These are phyloP conservation scores for Colletotrichum theobromicola DNA, from an alignment of 2,329 filamentous ascomycete species.

Conservation along the genomic window DNA sequence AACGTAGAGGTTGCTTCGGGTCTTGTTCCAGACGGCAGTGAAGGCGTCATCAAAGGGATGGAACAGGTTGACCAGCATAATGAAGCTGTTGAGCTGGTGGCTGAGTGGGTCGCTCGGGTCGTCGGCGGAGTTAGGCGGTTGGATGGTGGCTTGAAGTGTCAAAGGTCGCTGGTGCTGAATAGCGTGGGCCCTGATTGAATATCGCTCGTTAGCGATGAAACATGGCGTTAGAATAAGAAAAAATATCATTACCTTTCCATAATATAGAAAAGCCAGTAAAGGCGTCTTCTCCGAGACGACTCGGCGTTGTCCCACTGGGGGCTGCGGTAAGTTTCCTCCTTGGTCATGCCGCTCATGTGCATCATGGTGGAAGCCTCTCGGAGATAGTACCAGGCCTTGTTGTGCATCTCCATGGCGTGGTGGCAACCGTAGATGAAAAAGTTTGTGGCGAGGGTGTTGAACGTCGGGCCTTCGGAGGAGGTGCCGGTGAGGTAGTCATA, in stretches of 20 bases:
- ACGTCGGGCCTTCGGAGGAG: constrained; percentile 30
- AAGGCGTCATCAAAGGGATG: constrained; percentile 70
- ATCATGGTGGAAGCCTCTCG: constrained; percentile 77
- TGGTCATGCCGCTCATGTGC: constrained; percentile 64
- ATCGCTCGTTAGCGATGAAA: constrained; percentile 6
- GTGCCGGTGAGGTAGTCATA: constrained; percentile 64
- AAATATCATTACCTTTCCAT: constrained; percentile 66
- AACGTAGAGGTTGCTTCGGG: constrained; percentile 63
- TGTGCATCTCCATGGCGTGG: constrained; percentile 74
- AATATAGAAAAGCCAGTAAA: constrained; percentile 77
- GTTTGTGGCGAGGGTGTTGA: constrained; percentile 71
- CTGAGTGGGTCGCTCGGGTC: constrained; percentile 62
- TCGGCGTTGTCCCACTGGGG: constrained; percentile 62
- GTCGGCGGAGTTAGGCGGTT: constrained; percentile 65
- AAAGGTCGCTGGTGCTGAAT: constrained; percentile 73
- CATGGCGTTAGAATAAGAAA: not conserved
- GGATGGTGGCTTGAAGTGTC: constrained; percentile 72
- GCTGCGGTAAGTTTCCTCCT: constrained; percentile 64
- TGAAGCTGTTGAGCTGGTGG: constrained; percentile 60
- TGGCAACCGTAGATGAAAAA: constrained; percentile 80
- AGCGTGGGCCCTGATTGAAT: constrained; percentile 64
- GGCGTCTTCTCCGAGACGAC: constrained; percentile 65
- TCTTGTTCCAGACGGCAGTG: constrained; percentile 71
- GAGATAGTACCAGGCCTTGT: constrained; percentile 80
- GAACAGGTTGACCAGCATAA: constrained; percentile 68